Base-by-base conservation (phyloP, 345 rosid genomes). In the Carallia pectinifolia region DNA sequence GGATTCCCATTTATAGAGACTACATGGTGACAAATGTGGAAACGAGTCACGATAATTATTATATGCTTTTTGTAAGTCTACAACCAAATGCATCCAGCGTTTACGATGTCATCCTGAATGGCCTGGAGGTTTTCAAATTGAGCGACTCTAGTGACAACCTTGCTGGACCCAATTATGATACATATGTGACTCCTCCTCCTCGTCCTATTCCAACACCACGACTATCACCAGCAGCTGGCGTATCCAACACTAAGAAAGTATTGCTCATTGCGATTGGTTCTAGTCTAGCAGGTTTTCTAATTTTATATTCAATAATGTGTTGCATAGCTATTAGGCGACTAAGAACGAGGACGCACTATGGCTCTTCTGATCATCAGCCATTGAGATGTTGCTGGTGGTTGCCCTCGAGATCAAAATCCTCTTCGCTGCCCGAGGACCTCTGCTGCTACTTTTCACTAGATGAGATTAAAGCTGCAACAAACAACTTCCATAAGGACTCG, bases 61-160 rank as follows among this genome's bases (percentile, higher is more conserved):
- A 68, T 19, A 44, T 27, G 29, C 63, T 44, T 58, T 30, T 6
- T 56, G 58, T 58, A 29, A 17, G 39, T 17, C 4, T 68, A 7
- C n/a, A 37, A 1, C 64, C 64, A 0, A 58, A 40, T 44, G 1
- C 13, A 15, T 37, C 62, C 0, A 58, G 56, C 44, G 7, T 37
- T 6, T 9, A 7, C 5, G 56, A 29, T 58, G 38, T 23, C 58
- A 58, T 59, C 44, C 5, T 68, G 64, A 59, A 68, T 44, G 71
- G 71, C 0, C 4, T 68, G 18, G 71, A 68, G 48, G 53, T 58
- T 58, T 19, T 68, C 64, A 58, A 31, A 36, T 58, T 23, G 23
- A 23, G 23, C 23, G 23, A 23, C 23, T 23, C 23, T 23, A 23
- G 23, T 23, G 23, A 23, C 1, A 59, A 44, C n/a, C 71, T 68